phyloP scores from a whole-genome alignment of 2,329 filamentous ascomycete genomes.

The Cladophialophora exuberans region DNA sequence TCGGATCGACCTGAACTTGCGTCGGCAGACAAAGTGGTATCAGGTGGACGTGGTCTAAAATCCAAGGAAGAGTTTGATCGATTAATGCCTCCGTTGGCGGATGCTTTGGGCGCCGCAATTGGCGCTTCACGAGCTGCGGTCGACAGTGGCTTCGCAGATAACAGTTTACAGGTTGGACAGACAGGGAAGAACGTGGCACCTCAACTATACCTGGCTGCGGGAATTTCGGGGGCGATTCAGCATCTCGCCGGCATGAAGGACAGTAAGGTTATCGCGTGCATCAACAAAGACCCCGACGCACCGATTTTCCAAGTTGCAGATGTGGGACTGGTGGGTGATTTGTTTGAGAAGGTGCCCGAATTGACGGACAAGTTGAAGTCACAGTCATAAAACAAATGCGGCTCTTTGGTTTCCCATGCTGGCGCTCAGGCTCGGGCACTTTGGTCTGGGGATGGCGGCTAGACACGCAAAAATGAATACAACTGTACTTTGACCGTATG shows the following conservation, averaged over 20 bases:
- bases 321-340: conserved; percentile 89
- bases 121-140: conserved; percentile 94
- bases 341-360: conserved; percentile 95
- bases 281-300: conserved; percentile 97
- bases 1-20: conserved; percentile 92
- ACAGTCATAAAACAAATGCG: neutral
- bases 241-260: conserved; percentile 99
- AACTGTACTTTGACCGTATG: no score
- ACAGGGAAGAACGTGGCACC: conserved; percentile 98
- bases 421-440: no score
- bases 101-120: conserved; percentile 91
- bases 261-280: conserved; percentile 97
- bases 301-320: conserved; percentile 99
- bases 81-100: conserved; percentile 88
- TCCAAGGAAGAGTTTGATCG: conserved; percentile 97
- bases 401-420: no score
- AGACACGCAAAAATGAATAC: no score
- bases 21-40: conserved; percentile 87
- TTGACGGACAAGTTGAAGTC: conserved; percentile 89
- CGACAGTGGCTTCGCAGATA: conserved; percentile 96
- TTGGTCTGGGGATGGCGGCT: no score
- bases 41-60: conserved; percentile 91
- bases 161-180: conserved; percentile 96
- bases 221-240: conserved; percentile 96
- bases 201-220: conserved; percentile 90